Conservation (phyloP, 352 stramenopile genomes). For the Labyrinthula sp. region DNA sequence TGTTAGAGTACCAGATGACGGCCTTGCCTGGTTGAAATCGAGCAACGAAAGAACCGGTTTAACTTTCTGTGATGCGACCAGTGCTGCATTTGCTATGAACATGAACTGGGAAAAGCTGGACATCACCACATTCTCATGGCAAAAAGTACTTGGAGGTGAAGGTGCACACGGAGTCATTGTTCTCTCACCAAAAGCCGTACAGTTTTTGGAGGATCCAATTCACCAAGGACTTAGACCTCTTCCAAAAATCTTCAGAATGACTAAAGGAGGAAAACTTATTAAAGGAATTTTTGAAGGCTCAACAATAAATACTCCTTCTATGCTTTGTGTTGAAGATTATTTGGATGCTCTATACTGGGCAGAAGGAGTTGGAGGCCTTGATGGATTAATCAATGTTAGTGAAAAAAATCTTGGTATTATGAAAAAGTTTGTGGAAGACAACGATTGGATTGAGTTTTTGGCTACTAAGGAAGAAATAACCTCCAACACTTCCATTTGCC, state of each 20-base stretch:
- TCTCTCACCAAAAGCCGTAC: slow-evolving; percentile 75
- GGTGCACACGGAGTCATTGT: slow-evolving; percentile 90
- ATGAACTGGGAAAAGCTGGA: slow-evolving; percentile 96
- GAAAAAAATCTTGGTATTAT: slow-evolving; percentile 78
- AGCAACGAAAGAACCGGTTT: slow-evolving; percentile 74
- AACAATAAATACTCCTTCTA: slow-evolving; percentile 98
- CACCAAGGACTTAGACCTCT: slow-evolving; percentile 70
- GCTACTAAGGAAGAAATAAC: slow-evolving; percentile 67
- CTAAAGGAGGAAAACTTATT: slow-evolving; percentile 78
- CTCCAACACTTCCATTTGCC: slow-evolving; percentile 89
- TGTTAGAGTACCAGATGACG: slow-evolving; percentile 84
- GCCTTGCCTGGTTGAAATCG: too few species aligned
- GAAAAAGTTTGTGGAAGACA: slow-evolving; percentile 82
- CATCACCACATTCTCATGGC: slow-evolving; percentile 96
- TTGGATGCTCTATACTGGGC: slow-evolving; percentile 87
- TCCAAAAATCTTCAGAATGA: slow-evolving; percentile 96
- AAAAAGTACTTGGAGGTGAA: slow-evolving; percentile 96
- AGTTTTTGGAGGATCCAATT: slow-evolving; percentile 81
- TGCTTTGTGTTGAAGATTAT: slow-evolving; percentile 97
- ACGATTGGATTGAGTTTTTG: slow-evolving; percentile 90
- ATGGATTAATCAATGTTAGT: slow-evolving; percentile 71
- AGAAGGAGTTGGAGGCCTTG: slow-evolving; percentile 70
- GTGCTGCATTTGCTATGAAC: slow-evolving; percentile 88
- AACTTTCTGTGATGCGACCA: slow-evolving; percentile 91
- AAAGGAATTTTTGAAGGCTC: slow-evolving; percentile 83